Evolutionary conservation across 2,329 filamentous ascomycete genomes (phyloP), one percentile per base, ranked within the genome.

Genomic region (Aspergillus alliaceus): DNA sequence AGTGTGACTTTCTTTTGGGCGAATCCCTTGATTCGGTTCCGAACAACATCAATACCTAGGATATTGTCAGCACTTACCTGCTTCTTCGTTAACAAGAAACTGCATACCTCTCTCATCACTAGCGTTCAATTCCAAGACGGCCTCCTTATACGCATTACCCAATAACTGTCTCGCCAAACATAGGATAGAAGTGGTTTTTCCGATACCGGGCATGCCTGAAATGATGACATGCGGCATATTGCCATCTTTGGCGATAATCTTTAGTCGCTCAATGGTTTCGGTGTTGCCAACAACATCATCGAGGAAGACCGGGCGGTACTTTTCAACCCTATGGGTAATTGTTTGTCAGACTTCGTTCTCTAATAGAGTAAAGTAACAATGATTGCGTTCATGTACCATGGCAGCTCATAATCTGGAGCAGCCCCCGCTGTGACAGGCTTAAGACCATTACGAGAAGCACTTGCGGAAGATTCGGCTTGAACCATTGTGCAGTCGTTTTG

Each of bases 211-310:
- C 92, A 96, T 98, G 59, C 95, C 95, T n/a, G 91, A 96, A 69
- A 99, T 98, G 77, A 99, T 98, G 70, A 99, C 86, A 77, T 99
- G 95, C 2, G 95, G 95, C 93, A 99, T 97, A 78, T 99, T 99
- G 67, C 95, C 95, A 79, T 98, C 95, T 76, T 93, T 95, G 47
- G 95, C 93, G 67, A 99, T 98, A 69, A 99, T 98, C 74, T 98
- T 98, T 68, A 99, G 81, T 54, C 95, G 90, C 75, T 98, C 93
- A 68, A 99, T 92, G 1, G 95, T 99, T 75, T 99, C 95, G 20
- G 91, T 96, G 76, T 99, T 99, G 70, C 95, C 95, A 54, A 99
- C 95, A 53, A 99, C 88, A 78, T 99, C 93, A 77, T 98, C 92
- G 29, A 99, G 86, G 76, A 96, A 96, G 53, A 96, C 84, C 1